These are phyloP conservation scores for Nannochloropsis oceanica DNA, from an alignment of 108 stramenopile genomes.

Conservation along the genomic window DNA sequence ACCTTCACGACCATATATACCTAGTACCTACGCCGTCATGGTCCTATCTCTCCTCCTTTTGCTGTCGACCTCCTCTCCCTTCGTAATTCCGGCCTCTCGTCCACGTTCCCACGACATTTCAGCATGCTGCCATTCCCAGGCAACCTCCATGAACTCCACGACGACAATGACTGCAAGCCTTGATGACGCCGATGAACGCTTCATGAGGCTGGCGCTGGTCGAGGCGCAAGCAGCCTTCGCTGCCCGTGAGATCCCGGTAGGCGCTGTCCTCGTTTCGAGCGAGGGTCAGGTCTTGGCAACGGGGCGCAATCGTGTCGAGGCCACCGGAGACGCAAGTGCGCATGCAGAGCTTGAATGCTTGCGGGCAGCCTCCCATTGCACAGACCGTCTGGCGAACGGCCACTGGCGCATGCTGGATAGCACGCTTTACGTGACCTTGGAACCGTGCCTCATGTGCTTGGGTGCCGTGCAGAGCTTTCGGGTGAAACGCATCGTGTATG, in stretches of 20 bases:
- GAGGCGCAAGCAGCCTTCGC: neutral
- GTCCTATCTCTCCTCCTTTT: no score
- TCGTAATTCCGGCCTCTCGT: no score
- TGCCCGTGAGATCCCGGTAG: neutral
- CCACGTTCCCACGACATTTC: no score
- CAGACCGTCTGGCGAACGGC: neutral
- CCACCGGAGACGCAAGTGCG: constrained; percentile 54
- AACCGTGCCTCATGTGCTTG: constrained; percentile 73
- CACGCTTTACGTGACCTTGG: constrained; percentile 63
- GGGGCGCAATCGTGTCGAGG: constrained; percentile 60
- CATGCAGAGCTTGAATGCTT: constrained; percentile 65
- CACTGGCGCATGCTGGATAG: constrained; percentile 62
- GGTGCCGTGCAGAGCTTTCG: constrained; percentile 68
- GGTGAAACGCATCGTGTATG: constrained; percentile 54
- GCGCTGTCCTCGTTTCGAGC: neutral
- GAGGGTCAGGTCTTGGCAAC: constrained; percentile 42
- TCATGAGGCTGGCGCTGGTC: neutral
- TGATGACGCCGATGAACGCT: neutral
- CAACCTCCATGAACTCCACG: no score
- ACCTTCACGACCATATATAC: no score
- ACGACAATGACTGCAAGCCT: no score
- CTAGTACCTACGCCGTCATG: no score
- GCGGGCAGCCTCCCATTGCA: constrained; percentile 41
- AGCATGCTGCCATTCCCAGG: no score
- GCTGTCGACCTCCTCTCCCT: no score